Evolutionary conservation across 73 alveolate species (phyloP).

Genomic region (Effrenium voratum): DNA sequence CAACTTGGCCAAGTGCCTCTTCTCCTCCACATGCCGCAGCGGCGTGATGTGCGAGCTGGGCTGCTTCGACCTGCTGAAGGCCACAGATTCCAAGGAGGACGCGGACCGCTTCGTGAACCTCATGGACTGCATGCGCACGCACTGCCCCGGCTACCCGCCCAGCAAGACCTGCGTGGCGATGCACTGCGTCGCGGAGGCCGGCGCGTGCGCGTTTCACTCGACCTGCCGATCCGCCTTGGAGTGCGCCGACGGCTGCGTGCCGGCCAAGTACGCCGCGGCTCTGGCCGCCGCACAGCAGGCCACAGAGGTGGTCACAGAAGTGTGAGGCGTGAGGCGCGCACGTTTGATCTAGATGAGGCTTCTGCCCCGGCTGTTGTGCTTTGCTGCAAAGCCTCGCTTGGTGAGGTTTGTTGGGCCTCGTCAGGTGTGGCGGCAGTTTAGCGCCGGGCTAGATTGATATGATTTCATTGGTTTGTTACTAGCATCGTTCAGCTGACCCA

Average conservation of each 20-base stretch:
- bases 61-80: slow-evolving; percentile 51
- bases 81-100: slow-evolving; percentile 30
- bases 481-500: not conserved
- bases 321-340: too few relatives aligned
- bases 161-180: slow-evolving; percentile 39
- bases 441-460: too few relatives aligned
- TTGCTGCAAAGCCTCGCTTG: not conserved
- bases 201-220: slow-evolving; percentile 32
- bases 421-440: not conserved
- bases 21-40: slow-evolving; percentile 59
- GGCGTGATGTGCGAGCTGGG: slow-evolving; percentile 72
- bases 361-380: too few relatives aligned
- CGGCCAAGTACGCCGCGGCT: slow-evolving; percentile 36
- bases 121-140: slow-evolving; percentile 70
- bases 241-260: slow-evolving; percentile 68
- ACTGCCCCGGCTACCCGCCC: slow-evolving; percentile 65
- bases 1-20: slow-evolving; percentile 64
- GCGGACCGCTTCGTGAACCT: slow-evolving; percentile 14
- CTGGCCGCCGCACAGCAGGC: not conserved
- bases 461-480: too few relatives aligned
- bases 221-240: slow-evolving; percentile 59
- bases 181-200: slow-evolving; percentile 37
- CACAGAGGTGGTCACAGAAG: too few relatives aligned
- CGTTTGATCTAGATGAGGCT: too few relatives aligned
- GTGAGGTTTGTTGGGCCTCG: not conserved